Base-by-base conservation (phyloP, 2,329 filamentous ascomycete species). In the Neobulgaria alba region DNA sequence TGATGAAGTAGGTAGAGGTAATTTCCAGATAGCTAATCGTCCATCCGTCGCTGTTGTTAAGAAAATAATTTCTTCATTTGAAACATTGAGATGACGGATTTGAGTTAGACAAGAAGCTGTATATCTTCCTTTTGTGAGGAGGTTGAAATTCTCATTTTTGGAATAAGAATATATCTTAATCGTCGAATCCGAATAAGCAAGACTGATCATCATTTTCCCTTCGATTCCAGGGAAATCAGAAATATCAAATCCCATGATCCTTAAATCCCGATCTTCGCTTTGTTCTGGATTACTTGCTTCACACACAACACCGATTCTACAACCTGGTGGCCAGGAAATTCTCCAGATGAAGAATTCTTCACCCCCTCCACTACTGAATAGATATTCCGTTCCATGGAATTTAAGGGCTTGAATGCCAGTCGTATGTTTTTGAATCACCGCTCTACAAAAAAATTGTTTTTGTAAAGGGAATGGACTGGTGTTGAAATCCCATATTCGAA, bases 291-390 rank as follows among this genome's bases (percentile, higher is more conserved):
- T 73, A 1, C 65, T 62, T 2, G 69, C 73, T 60, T 79, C 76
- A 44, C 74, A 73, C 10, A 75, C 61, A 2, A 80, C 67, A 0
- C 72, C 75, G 2, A 79, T 60, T 3, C 71, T 69, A 10, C 57
- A 57, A 29, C 41, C 75, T 63, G 2, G 69, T 66, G 18, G 77
- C 68, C 5, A 84, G 59, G 9, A 57, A 56, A 34, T 67, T 30
- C 75, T 72, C 90, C 92, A 98, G 9, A 89, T 73, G 53, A 82
- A 90, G 48, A 96, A 82, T 61, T 98, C 90, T 59, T 95, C 90
- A 46, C 79, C 81, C 0, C 89, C 92, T 4, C 77, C 87, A 54
- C 86, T 89, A 49, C 85, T 95, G 58, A 96, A 84, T 2, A 98
- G 73, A 52, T 82, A 83, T 8, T 49, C 38, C 12, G 50, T 42